phyloP scores from a whole-genome alignment of 2,329 filamentous ascomycete species.

The Dothideomycetes sp. region DNA sequence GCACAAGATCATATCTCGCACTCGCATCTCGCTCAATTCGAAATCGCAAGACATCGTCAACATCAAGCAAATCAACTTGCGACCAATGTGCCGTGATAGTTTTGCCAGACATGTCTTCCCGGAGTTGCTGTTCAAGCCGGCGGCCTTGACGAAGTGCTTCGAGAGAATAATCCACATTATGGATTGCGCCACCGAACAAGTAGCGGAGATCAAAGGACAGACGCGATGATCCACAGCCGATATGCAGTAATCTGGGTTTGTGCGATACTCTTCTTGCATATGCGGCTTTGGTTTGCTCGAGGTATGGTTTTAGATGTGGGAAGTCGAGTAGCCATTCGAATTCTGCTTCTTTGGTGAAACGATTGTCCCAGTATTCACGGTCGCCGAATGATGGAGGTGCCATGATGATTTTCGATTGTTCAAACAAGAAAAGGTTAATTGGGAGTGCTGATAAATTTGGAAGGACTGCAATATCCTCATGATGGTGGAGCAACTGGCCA shows the following conservation, averaged over 20 bases:
- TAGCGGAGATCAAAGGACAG: no score
- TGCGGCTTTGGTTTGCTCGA: background rate
- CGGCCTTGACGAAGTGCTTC: background rate
- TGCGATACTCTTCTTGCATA: background rate
- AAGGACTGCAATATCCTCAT: no score
- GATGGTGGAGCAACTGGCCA: no score
- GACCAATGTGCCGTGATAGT: background rate
- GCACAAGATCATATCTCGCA: background rate
- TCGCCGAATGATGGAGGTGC: slow-evolving; percentile 1
- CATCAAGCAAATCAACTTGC: background rate
- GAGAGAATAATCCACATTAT: slow-evolving; percentile 6
- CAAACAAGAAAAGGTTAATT: no score
- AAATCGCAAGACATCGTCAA: background rate
- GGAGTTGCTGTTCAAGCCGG: background rate
- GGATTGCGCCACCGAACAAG: no score
- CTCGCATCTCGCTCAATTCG: background rate
- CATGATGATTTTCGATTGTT: no score
- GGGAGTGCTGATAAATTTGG: no score
- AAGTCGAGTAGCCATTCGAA: slow-evolving; percentile 8
- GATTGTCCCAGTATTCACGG: slow-evolving; percentile 3
- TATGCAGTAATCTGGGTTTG: background rate
- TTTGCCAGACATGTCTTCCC: background rate
- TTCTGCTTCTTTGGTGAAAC: background rate
- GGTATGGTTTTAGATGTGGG: background rate
- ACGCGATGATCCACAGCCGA: slow-evolving; percentile 2